Conservation (phyloP, 768 basidiomycete genomes). For the Naganishia friedmannii region DNA sequence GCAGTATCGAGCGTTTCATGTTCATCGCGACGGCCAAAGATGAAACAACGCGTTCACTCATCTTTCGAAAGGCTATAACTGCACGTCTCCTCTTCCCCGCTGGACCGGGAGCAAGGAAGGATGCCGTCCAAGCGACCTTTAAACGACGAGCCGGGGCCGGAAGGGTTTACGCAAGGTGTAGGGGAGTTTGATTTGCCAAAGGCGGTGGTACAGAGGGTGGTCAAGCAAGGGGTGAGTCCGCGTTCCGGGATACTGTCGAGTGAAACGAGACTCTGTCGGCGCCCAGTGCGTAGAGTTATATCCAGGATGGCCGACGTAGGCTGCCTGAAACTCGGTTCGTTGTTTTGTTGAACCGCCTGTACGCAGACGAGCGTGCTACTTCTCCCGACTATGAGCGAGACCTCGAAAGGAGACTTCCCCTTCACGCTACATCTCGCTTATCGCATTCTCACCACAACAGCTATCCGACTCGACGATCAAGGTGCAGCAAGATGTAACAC, state of each 20-base stretch:
- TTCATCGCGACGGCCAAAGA: no score
- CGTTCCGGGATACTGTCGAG: not conserved
- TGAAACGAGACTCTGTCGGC: not conserved
- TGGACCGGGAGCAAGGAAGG: not conserved
- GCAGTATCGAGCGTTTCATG: no score
- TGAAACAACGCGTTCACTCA: not conserved
- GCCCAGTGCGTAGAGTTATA: no score
- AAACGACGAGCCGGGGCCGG: not conserved
- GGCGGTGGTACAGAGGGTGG: slow-evolving; percentile 1
- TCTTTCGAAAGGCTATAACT: no score
- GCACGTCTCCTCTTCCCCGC: no score
- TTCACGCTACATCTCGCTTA: not conserved
- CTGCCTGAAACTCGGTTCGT: not conserved
- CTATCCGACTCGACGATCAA: slow-evolving; percentile 54
- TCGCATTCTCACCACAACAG: slow-evolving; percentile 2
- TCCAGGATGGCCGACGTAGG: not conserved
- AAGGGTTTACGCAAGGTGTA: not conserved
- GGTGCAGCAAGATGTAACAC: slow-evolving; percentile 81
- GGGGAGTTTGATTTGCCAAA: slow-evolving; percentile 14
- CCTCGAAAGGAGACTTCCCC: not conserved
- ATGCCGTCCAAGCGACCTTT: slow-evolving; percentile 3
- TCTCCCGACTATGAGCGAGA: not conserved
- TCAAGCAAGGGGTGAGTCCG: slow-evolving; percentile 1
- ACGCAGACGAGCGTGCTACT: not conserved
- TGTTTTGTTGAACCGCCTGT: not conserved